Evolutionary conservation across 257 asterid species (phyloP), one percentile per base, ranked within the genome.

Genomic region (Salvia miltiorrhiza): DNA sequence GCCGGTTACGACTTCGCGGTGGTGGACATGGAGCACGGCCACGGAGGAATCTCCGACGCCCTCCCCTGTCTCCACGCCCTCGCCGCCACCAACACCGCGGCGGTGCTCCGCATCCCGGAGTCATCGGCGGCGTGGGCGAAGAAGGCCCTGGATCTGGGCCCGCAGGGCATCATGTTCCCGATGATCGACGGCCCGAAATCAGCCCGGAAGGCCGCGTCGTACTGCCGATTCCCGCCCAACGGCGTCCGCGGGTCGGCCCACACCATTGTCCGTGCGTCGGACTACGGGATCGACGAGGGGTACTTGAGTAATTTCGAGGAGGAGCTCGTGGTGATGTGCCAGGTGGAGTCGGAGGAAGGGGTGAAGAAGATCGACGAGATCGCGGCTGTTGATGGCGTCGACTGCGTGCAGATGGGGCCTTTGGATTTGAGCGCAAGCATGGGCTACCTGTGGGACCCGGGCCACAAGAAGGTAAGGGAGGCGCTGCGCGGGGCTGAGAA

Each of bases 401-500:
- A 90, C 61, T 81, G 93, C 74, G 64, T 90, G 28, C 89, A 90
- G 58, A 90, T 90, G 97, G 97, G 97, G 26, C 97, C 97, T 55
- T 65, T 88, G 83, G 97, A 90, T 75, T 66, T 90, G 82, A 90
- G 97, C 80, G 97, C 94, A 37, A 86, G 93, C 77, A 48, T 90
- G 84, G 96, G 96, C 76, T 90, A 87, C 32, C 17, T 90, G 71
- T 88, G 95, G 97, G 96, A 90, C 71, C 97, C 96, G 5, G 96
- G 96, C 59, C 77, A 90, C 78, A 86, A 83, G 88, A 90, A 86
- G 77, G 97, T 88, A 40, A 88, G 49, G 83, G 94, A 86, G 67
- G 78, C 69, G 60, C 1, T 86, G 86, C 69, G 75, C 53, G 73
- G 62, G 32, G 96, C 97, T 20, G 97, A 90, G 81, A 87, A 79